Evolutionary conservation across 768 basidiomycete genomes (phyloP).

Genomic region (Tephrocybe sp.): DNA sequence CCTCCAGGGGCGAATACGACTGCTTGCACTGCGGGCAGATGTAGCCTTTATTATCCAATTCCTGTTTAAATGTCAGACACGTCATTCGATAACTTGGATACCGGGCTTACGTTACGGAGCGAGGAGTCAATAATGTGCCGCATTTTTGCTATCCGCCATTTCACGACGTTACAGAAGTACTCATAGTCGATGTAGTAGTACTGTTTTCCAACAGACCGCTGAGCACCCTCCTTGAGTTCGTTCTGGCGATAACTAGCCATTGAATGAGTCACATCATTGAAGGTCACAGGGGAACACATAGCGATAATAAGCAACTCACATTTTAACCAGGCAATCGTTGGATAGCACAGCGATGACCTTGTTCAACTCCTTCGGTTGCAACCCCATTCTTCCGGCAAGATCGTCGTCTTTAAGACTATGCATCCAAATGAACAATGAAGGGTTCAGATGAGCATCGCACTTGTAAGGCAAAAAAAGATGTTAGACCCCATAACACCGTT

Average conservation of each 20-base stretch:
- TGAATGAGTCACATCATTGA: background rate
- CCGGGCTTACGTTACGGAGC: slow-evolving; percentile 73
- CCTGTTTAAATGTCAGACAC: slow-evolving; percentile 45
- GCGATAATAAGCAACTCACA: slow-evolving; percentile 46
- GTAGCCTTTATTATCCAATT: slow-evolving; percentile 97
- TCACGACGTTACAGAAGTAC: slow-evolving; percentile 95
- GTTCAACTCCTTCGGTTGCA: slow-evolving; percentile 87
- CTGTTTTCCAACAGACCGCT: slow-evolving; percentile 82
- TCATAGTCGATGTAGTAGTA: slow-evolving; percentile 98
- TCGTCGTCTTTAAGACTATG: slow-evolving; percentile 91
- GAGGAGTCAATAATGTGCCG: slow-evolving; percentile 85
- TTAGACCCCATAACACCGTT: slow-evolving; percentile 27
- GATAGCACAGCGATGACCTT: slow-evolving; percentile 84
- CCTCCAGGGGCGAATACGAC: slow-evolving; percentile 84
- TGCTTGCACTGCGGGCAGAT: slow-evolving; percentile 88
- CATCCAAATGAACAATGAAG: slow-evolving; percentile 21
- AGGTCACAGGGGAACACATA: background rate
- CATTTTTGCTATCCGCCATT: slow-evolving; percentile 96
- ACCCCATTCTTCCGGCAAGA: slow-evolving; percentile 85
- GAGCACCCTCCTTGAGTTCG: slow-evolving; percentile 87
- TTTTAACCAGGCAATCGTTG: slow-evolving; percentile 74
- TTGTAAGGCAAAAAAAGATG: slow-evolving; percentile 15
- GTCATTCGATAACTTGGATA: background rate
- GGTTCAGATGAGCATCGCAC: slow-evolving; percentile 20
- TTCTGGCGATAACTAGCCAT: slow-evolving; percentile 77